Conservation (phyloP, 2,329 filamentous ascomycete genomes). For the Neodidymelliopsis sp. region DNA sequence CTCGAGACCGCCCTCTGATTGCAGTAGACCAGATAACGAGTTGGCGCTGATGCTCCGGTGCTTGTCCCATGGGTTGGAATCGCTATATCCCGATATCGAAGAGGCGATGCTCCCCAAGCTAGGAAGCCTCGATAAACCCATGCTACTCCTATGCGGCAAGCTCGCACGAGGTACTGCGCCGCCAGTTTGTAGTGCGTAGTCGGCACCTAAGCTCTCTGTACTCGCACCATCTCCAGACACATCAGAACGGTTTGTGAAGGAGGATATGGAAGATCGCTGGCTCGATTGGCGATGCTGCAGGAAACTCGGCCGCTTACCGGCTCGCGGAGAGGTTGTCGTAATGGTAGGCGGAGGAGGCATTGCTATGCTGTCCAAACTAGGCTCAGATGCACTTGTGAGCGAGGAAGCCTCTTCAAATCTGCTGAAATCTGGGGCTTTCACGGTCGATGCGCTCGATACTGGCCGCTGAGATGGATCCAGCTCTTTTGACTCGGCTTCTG, state of each 20-base stretch:
- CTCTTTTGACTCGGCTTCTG: constrained; percentile 23
- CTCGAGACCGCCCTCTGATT: constrained; percentile 58
- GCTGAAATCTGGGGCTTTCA: constrained; percentile 47
- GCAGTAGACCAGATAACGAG: constrained; percentile 40
- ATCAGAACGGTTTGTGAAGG: constrained; percentile 61
- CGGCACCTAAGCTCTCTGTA: constrained; percentile 76
- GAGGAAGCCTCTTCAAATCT: constrained; percentile 41
- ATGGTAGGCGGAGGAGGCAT: constrained; percentile 26
- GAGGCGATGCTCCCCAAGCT: constrained; percentile 92
- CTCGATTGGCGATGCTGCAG: constrained; percentile 63
- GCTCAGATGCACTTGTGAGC: constrained; percentile 38
- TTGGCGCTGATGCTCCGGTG: constrained; percentile 51
- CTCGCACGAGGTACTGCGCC: constrained; percentile 68
- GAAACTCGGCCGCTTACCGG: constrained; percentile 61
- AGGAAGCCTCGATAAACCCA: constrained; percentile 73
- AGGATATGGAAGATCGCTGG: constrained; percentile 66
- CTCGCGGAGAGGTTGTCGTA: constrained; percentile 32
- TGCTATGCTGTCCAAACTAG: constrained; percentile 38
- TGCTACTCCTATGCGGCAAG: constrained; percentile 55
- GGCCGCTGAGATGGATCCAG: constrained; percentile 38
- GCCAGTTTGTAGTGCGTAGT: constrained; percentile 84
- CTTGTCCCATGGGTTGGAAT: constrained; percentile 52
- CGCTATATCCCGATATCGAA: constrained; percentile 66
- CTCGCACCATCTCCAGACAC: constrained; percentile 69
- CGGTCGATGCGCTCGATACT: constrained; percentile 50